Conservation (phyloP, 768 basidiomycete species). For the Hericium coralloides region DNA sequence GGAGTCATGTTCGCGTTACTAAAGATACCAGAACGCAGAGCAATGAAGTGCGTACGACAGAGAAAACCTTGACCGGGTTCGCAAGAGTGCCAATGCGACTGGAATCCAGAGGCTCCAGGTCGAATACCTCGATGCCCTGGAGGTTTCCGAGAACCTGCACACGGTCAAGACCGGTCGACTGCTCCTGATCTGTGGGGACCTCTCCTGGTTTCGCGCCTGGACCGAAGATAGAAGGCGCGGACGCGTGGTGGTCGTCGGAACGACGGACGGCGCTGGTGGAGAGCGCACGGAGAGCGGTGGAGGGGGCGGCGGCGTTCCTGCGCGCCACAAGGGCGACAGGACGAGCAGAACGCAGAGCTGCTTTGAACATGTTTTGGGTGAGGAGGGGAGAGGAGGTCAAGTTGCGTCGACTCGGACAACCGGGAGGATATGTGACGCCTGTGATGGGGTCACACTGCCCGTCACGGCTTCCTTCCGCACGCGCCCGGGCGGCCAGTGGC, state of each 20-base stretch:
- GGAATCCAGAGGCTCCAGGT: constrained; percentile 75
- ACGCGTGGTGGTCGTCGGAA: constrained; percentile 38
- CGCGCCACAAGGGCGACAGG: constrained; percentile 9
- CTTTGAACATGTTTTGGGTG: constrained; percentile 22
- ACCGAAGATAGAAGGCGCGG: constrained; percentile 62
- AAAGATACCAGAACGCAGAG: neutral
- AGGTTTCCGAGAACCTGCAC: constrained; percentile 85
- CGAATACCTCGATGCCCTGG: constrained; percentile 86
- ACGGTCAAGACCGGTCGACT: constrained; percentile 95
- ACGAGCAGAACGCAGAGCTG: constrained; percentile 21
- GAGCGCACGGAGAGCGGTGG: constrained; percentile 40
- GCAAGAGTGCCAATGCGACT: constrained; percentile 81
- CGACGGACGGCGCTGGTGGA: constrained; percentile 46
- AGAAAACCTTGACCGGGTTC: constrained; percentile 82
- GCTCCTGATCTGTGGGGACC: constrained; percentile 78
- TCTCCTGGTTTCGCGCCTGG: constrained; percentile 63
- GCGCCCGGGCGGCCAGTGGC: neutral
- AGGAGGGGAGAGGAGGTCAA: neutral
- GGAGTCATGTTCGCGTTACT: neutral
- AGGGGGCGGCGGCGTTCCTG: constrained; percentile 2
- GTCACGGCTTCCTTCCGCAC: neutral
- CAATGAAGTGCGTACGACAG: constrained; percentile 52
- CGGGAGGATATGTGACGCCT: neutral
- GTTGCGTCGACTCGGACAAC: neutral
- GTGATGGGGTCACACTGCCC: neutral